phyloP scores from a whole-genome alignment of 1,139 yeast species.

The Barnettozyma hawaiiensis region DNA sequence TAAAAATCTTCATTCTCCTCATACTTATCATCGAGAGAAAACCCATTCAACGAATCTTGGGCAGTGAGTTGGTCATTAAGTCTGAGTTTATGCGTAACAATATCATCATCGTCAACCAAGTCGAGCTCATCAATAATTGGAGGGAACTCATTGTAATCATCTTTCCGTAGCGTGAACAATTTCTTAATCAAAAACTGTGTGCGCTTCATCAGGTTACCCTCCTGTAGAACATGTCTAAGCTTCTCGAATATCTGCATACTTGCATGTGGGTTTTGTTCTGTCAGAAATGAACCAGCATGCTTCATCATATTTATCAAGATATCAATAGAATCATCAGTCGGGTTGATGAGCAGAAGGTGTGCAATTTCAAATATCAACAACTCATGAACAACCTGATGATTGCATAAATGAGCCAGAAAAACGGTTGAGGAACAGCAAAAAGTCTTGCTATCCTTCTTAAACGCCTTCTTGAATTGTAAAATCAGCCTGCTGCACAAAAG shows the following conservation, averaged over 20 bases:
- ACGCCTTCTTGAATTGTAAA: constrained; percentile 54
- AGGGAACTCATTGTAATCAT: constrained; percentile 41
- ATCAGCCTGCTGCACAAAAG: constrained; percentile 50
- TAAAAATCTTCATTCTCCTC: constrained; percentile 46
- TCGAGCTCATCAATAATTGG: constrained; percentile 43
- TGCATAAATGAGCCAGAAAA: constrained; percentile 60
- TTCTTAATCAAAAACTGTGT: constrained; percentile 47
- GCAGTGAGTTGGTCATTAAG: constrained; percentile 47
- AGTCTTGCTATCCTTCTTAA: constrained; percentile 41
- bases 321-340: constrained; percentile 49
- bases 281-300: constrained; percentile 40
- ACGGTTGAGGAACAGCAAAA: constrained; percentile 38
- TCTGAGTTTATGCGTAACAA: constrained; percentile 51
- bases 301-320: constrained; percentile 40
- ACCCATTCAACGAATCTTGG: constrained; percentile 45
- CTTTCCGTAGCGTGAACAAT: constrained; percentile 47
- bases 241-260: constrained; percentile 54
- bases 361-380: constrained; percentile 59
- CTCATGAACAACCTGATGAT: constrained; percentile 61
- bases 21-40: constrained; percentile 47
- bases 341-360: constrained; percentile 48
- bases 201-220: constrained; percentile 40
- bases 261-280: constrained; percentile 38
- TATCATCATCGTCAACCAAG: constrained; percentile 62
- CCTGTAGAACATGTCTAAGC: constrained; percentile 55